Conservation (phyloP, 805 yeast genomes). For the Candida chilensis region DNA sequence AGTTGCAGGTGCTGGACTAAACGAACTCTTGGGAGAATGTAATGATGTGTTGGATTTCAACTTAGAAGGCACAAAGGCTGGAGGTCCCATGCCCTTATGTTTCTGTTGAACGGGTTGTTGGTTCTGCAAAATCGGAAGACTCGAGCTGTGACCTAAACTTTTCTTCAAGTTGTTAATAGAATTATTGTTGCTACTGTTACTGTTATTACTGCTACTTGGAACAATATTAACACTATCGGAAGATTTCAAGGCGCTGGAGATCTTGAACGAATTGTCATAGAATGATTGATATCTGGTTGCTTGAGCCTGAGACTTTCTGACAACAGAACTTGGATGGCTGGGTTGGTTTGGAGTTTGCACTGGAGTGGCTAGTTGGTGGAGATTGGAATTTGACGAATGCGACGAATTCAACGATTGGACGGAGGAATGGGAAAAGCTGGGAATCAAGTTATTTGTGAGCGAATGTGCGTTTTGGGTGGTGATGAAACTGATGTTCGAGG, state of each 20-base stretch:
- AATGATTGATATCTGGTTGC: slow-evolving; percentile 38
- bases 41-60: too few relatives aligned
- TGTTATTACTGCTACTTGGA: slow-evolving; percentile 7
- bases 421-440: slow-evolving; percentile 3
- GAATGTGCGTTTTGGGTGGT: background rate
- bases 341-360: slow-evolving; percentile 6
- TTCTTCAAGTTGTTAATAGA: background rate
- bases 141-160: background rate
- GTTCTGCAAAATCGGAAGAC: background rate
- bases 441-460: slow-evolving; percentile 6
- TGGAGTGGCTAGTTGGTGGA: slow-evolving; percentile 1
- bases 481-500: background rate
- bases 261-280: slow-evolving; percentile 32
- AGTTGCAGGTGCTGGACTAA: too few relatives aligned
- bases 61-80: background rate
- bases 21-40: too few relatives aligned
- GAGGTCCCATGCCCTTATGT: background rate
- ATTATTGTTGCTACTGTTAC: slow-evolving; percentile 2
- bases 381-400: background rate
- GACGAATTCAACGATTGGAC: slow-evolving; percentile 3
- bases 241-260: slow-evolving; percentile 35
- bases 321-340: slow-evolving; percentile 7
- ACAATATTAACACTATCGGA: slow-evolving; percentile 17
- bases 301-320: slow-evolving; percentile 27
- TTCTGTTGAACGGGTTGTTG: background rate